Evolutionary conservation across 2,329 filamentous ascomycete species (phyloP), one percentile per base, ranked within the genome.

Genomic region (Stachybotrys echinatus): DNA sequence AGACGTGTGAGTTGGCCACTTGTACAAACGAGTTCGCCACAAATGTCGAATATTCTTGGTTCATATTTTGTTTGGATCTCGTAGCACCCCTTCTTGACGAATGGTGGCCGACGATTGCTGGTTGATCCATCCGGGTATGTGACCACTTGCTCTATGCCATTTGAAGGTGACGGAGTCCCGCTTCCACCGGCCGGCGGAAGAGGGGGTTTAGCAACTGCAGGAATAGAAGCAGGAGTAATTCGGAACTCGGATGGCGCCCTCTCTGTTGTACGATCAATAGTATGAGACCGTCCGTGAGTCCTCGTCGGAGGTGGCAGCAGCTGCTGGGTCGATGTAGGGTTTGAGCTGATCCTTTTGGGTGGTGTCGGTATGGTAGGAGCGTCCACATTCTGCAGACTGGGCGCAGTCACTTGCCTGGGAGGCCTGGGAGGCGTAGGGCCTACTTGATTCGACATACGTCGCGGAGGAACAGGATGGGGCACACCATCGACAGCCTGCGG

Each of bases 51-150:
- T 23, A 91, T 75, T 40, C 90, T 85, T 5, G 89, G 88, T 55
- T 97, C 94, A 58, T 95, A 94, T 59, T 89, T 91, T 3, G 88
- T 92, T 23, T 79, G 71, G 50, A 99, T 92, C 55, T 92, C 88
- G 47, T 78, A 79, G n/a, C 81, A 79, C 0, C 88, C 86, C 40
- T 84, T 78, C 58, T 84, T 87, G 58, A 89, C 83, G 47, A 79
- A 80, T 0, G 94, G 94, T 17, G 89, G 87, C 45, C 91, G 81
- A 46, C 94, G 83, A 63, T 96, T 99, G 2, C 89, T 83, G 56
- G 87, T 85, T 2, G 90, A 89, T 2, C 87, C 76, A 67, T 99
- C 92, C 1, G 94, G 94, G 64, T 89, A 96, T 46, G 88, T 81
- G 8, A 78, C 80, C 19, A 73, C 72, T 46, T 73, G 67, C 12